phyloP scores from a whole-genome alignment of 768 basidiomycete species.

The Lactarius hengduanensis region DNA sequence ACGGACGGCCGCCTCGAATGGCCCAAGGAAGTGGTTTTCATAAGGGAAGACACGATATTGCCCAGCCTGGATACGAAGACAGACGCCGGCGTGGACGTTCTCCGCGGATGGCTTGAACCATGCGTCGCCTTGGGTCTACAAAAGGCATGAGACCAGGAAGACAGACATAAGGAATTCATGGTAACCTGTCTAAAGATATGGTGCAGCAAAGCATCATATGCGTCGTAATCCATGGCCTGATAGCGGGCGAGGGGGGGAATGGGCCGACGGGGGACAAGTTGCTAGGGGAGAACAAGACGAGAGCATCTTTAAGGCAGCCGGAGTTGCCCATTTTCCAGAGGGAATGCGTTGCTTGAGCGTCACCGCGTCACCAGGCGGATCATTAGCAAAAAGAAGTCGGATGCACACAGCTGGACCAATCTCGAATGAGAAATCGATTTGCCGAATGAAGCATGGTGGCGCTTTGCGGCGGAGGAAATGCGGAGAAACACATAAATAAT shows the following conservation, averaged over 20 bases:
- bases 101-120: constrained; percentile 88
- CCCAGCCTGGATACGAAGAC: constrained; percentile 64
- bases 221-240: constrained; percentile 67
- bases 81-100: constrained; percentile 77
- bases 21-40: constrained; percentile 74
- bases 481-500: constrained; percentile 3
- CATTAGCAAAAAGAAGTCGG: not conserved
- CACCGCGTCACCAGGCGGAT: constrained; percentile 1
- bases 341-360: not conserved
- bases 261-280: constrained; percentile 24
- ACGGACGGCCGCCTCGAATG: constrained; percentile 79
- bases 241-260: no score
- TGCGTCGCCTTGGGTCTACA: constrained; percentile 75
- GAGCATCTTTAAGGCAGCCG: constrained; percentile 7
- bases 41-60: constrained; percentile 83
- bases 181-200: constrained; percentile 73
- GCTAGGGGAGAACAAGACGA: constrained; percentile 21
- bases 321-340: not conserved
- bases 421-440: constrained; percentile 1
- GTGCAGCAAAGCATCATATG: constrained; percentile 75
- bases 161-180: not conserved
- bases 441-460: not conserved
- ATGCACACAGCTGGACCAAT: not conserved
- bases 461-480: constrained; percentile 11
- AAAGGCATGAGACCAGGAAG: constrained; percentile 29